These are phyloP conservation scores for Rhodotorula sp. DNA, from an alignment of 1,284 basidiomycete species.

Conservation along the genomic window DNA sequence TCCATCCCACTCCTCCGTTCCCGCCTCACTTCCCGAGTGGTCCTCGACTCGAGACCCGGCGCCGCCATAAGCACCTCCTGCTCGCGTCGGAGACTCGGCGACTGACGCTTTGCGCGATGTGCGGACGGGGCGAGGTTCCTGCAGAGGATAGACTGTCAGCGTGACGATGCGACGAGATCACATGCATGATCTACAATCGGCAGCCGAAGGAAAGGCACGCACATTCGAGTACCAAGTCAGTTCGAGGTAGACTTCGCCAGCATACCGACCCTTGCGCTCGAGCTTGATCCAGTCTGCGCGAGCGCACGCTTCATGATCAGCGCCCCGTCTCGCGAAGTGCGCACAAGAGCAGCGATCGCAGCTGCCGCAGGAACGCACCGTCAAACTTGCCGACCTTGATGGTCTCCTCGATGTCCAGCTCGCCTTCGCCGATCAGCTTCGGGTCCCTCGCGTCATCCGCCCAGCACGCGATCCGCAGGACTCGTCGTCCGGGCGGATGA, in stretches of 20 bases:
- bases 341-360: background rate
- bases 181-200: too few relatives aligned
- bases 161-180: background rate
- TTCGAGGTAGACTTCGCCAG: constrained; percentile 89
- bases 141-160: background rate
- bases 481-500: constrained; percentile 43
- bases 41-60: constrained; percentile 25
- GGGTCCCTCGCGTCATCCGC: constrained; percentile 95
- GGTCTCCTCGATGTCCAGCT: constrained; percentile 83
- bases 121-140: constrained; percentile 19
- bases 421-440: constrained; percentile 87
- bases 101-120: constrained; percentile 6
- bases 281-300: constrained; percentile 86
- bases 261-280: constrained; percentile 83
- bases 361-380: constrained; percentile 67
- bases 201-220: background rate
- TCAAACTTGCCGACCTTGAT: constrained; percentile 94
- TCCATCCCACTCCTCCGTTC: constrained; percentile 12
- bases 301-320: background rate
- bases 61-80: constrained; percentile 21
- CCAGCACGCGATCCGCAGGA: constrained; percentile 77
- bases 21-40: background rate
- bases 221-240: constrained; percentile 95
- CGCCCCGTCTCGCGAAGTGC: background rate
- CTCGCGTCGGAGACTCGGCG: background rate